Conservation (phyloP, 306 rosid species). For the Psophocarpus tetragonolobus region DNA sequence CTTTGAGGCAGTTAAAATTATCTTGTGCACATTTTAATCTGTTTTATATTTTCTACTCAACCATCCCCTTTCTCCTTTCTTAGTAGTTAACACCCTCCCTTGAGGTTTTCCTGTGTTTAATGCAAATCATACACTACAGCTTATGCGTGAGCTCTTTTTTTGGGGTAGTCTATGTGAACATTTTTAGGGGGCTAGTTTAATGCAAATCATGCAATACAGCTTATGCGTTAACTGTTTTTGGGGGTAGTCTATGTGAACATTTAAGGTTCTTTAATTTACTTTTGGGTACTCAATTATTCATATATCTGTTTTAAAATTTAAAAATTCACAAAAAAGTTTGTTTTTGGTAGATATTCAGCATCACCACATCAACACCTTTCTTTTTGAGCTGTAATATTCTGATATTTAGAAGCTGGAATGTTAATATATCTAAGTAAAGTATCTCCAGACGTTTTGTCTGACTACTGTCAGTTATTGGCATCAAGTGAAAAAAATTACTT, state of each 20-base stretch:
- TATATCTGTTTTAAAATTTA: neutral
- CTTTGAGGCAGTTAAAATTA: slow-evolving; percentile 19
- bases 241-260: neutral
- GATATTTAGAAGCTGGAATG: slow-evolving; percentile 4
- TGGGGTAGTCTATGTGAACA: neutral
- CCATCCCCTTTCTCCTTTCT: neutral
- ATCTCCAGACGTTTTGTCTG: slow-evolving; percentile 11
- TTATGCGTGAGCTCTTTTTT: neutral
- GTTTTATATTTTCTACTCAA: neutral
- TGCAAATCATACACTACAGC: slow-evolving; percentile 13
- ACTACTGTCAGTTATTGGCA: neutral
- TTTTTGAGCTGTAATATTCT: neutral
- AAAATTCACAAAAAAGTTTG: neutral
- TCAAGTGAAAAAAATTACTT: neutral
- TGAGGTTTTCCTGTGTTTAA: neutral
- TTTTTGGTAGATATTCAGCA: neutral
- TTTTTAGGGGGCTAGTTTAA: no score
- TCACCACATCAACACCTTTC: neutral
- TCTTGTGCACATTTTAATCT: neutral
- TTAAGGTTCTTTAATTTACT: neutral
- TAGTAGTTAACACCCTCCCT: neutral
- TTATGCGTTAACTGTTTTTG: neutral
- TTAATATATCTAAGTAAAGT: neutral
- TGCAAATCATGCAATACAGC: slow-evolving; percentile 12
- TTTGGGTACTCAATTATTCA: neutral